Base-by-base conservation (phyloP, 2,329 filamentous ascomycete species). In the Penicillium sp. region DNA sequence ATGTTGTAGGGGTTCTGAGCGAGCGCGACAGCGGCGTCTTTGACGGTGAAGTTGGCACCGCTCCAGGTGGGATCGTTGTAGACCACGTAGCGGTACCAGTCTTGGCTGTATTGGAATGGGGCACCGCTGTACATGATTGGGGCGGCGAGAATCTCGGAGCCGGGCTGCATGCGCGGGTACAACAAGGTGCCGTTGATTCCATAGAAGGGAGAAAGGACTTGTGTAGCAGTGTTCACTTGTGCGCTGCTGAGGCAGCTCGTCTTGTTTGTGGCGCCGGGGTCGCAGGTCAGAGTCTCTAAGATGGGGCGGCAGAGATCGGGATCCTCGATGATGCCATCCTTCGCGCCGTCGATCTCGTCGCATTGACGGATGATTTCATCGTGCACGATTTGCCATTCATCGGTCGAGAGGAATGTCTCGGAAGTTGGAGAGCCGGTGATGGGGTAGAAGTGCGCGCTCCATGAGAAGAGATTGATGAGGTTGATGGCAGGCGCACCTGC, bases 1-100 rank as follows among this genome's bases (percentile, higher is more conserved):
- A 80, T 77, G 49, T 81, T 75, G 39, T 78, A 81, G 0, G 81
- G 80, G 56, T 83, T 61, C 53, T 69, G 69, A 2, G 60, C 64
- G 11, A 71, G 45, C 1, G 75, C 73, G 10, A 70, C 67, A 8
- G 68, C 71, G 14, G 70, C 71, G 52, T 77, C 72, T 43, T 71
- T 58, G 24, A 75, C 58, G 32, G 63, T 71, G 58, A 79, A 76
- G 31, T 66, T 73, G 18, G 70, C 60, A 22, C 67, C 68, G 32
- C 69, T 68, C 71, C 74, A 81, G 22, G 61, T 66, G 4, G 73
- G 67, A 54, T 80, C 56, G 43, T 66, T 72, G 62, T 75, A 75
- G 18, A 79, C 67, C 1, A 72, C 75, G 52, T 79, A 79, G 38
- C 71, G 71, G 59, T 69, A 79, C 77, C 76, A 79, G 56, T 78